phyloP scores from a whole-genome alignment of 2,329 filamentous ascomycete species.

The Colletotrichum lentis region DNA sequence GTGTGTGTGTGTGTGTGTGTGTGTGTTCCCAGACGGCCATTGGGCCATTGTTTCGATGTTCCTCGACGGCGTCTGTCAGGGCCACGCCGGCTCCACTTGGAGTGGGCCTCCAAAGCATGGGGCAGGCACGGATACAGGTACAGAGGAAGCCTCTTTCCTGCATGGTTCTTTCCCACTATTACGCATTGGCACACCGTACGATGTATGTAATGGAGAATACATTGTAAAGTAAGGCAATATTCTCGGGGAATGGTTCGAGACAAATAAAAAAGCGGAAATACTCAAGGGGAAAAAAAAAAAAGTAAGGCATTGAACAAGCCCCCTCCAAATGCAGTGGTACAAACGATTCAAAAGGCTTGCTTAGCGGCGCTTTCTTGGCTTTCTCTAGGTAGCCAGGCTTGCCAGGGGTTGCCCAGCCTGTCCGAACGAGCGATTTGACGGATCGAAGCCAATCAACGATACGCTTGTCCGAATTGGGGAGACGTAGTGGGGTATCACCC shows the following conservation, averaged over 20 bases:
- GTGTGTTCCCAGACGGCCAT: conserved; percentile 10
- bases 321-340: no score
- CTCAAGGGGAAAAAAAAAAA: background rate
- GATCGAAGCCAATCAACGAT: conserved; percentile 6
- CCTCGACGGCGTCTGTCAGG: background rate
- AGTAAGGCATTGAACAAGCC: no score
- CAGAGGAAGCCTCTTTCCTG: background rate
- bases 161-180: background rate
- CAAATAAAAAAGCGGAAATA: no score
- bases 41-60: conserved; percentile 22
- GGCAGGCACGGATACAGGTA: background rate
- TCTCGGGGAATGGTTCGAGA: no score
- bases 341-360: conserved; percentile 9
- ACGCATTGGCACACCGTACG: no score
- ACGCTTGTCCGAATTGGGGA: background rate
- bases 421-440: conserved; percentile 3
- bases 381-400: no score
- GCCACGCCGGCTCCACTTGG: background rate
- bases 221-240: no score
- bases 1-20: no score
- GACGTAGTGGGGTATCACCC: background rate
- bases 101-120: background rate
- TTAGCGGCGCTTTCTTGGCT: conserved; percentile 13
- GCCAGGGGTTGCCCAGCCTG: conserved; percentile 30
- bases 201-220: no score